Base-by-base conservation (phyloP, 2,329 filamentous ascomycete genomes). In the Cryphonectria nitschkei region DNA sequence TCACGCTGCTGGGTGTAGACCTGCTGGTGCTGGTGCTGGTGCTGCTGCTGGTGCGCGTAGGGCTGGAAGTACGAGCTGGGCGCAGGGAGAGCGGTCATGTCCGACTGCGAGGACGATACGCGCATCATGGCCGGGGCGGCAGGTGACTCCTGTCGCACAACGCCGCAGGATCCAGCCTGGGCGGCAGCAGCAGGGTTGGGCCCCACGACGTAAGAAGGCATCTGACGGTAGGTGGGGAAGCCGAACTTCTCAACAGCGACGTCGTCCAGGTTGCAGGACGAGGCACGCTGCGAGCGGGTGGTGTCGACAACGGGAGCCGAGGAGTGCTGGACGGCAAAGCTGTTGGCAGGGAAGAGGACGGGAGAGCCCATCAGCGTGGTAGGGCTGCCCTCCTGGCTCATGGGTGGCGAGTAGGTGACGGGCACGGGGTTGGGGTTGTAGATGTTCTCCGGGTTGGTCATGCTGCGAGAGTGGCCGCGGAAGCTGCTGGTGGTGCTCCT, bases 171-270 rank as follows among this genome's bases (percentile, higher is more conserved):
- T 68, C 76, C 74, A 56, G 79, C 75, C 26, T 78, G 70, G 60
- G 72, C 77, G 19, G 46, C 46, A 50, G 46, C 22, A 50, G 46
- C 19, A 37, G 77, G 56, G 32, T 66, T 69, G 39, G 67, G 41
- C 13, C 78, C 77, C 26, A 83, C 77, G 50, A 86, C 78, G 75
- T 85, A 87, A 52, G 85, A 81, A 60, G 92, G 91, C 80, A 94
- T 86, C 76, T 92, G 90, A 70, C 92, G 91, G 81, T 96, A 97
- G 63, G 92, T 93, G n/a, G 94, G 92, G 82, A 93, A 97, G 72
- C 91, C 92, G 81, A 90, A 95, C 75, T 90, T 90, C 76, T 87
- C 89, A 69, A 93, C 82, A 50, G 88, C 85, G 71, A 84, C 83
- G 74, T 88, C 88, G 75, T 95, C 92, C 62, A 95, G 84, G 76